Base-by-base conservation (phyloP, 176 grass and related monocot genomes). In the Eremochloa ophiuroides region DNA sequence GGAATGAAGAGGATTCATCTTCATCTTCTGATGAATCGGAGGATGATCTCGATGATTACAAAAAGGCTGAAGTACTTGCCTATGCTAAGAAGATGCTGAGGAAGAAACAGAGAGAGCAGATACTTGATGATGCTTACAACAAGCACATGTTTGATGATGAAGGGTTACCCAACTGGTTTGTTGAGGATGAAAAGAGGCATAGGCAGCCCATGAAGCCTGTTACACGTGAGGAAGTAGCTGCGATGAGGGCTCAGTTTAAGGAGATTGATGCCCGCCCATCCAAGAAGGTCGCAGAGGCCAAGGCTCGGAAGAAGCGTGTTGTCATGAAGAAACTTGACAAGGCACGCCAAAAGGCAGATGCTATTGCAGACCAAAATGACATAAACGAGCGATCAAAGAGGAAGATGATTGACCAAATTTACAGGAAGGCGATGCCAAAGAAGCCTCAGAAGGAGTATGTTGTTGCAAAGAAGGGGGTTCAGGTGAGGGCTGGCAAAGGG, bases 91-190 rank as follows among this genome's bases (percentile, higher is more conserved):
- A 99, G 58, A 99, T 99, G 96, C 11, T 95, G 82, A 91, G 93
- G 81, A 99, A 99, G 91, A 99, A 99, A 79, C 88, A 93, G 64
- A 90, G 96, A 68, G 96, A 99, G 72, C 90, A 95, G 71, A 95
- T 99, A 46, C 91, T 99, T 23, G 96, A 99, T 46, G 93, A 95
- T 47, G 88, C 90, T 62, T 99, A 95, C 78, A 91, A 95, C 73
- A 99, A 82, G 82, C 88, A 99, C 85, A 91, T 95, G 91, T 95
- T 99, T 27, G 91, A 99, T 11, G 96, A 95, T 3, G 82, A 88
- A 80, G 93, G 96, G 34, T 76, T 99, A 28, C 96, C 96, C 10
- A 87, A 71, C 40, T 99, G 96, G 96, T 99, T 95, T 42, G 71
- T 33, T 3, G 96, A 99, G 18, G 96, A 99, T 22, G 96, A 99